Conservation (phyloP, 2,329 filamentous ascomycete species). For the Calonectria henricotiae region DNA sequence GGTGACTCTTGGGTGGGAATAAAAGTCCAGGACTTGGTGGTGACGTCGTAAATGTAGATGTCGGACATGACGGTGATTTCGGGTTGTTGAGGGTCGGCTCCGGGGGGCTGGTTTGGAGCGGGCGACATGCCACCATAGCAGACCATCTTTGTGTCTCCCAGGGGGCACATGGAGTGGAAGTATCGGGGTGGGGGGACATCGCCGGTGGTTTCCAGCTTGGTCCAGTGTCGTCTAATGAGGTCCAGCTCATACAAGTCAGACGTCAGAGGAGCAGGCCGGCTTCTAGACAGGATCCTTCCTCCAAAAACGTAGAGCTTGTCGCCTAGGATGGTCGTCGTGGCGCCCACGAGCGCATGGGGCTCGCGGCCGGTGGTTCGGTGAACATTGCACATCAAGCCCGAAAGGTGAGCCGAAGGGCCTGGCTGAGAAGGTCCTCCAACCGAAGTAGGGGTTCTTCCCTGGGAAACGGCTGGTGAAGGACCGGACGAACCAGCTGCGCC, state of each 20-base stretch:
- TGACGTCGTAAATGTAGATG: constrained; percentile 94
- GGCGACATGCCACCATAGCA: constrained; percentile 99
- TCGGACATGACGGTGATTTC: constrained; percentile 99
- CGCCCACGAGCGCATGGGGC: constrained; percentile 92
- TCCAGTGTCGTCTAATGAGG: constrained; percentile 93
- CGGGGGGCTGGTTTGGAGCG: constrained; percentile 67
- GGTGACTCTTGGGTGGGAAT: constrained; percentile 86
- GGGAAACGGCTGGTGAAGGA: constrained; percentile 69
- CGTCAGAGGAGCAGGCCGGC: constrained; percentile 84
- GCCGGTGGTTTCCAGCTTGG: constrained; percentile 86
- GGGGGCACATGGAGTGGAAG: constrained; percentile 94
- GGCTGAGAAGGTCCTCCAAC: constrained; percentile 63
- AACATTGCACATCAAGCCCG: constrained; percentile 80
- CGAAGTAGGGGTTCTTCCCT: constrained; percentile 51
- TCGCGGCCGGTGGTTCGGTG: constrained; percentile 91
- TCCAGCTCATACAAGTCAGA: constrained; percentile 95
- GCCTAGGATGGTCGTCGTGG: constrained; percentile 93
- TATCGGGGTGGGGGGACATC: constrained; percentile 93
- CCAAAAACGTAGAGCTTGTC: constrained; percentile 99
- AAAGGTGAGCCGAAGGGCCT: constrained; percentile 72
- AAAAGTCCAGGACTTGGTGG: constrained; percentile 86
- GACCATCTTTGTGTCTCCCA: constrained; percentile 96
- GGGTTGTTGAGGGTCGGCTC: constrained; percentile 74
- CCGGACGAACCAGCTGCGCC: constrained; percentile 71
- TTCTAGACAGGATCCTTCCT: constrained; percentile 88